phyloP scores from a whole-genome alignment of 768 basidiomycete genomes.

The Kondoa subrosea region DNA sequence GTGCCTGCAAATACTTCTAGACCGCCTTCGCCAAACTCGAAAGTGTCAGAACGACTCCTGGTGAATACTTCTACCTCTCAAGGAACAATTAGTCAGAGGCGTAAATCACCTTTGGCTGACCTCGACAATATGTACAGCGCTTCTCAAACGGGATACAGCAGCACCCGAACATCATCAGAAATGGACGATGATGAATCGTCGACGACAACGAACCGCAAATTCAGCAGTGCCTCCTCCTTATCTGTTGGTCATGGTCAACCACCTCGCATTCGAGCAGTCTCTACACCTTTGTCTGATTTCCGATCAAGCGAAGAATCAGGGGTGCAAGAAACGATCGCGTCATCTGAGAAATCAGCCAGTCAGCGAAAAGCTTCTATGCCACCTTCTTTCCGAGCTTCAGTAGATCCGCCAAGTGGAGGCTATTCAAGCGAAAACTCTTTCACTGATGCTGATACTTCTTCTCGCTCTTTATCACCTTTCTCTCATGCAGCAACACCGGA shows the following conservation, averaged over 20 bases:
- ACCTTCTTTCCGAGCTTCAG: neutral
- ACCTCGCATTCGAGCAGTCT: neutral
- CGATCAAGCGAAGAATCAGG: too few relatives aligned
- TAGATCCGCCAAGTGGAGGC: too few relatives aligned
- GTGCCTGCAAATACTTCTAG: too few relatives aligned
- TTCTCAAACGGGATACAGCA: neutral
- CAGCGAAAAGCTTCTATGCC: too few relatives aligned
- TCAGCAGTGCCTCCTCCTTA: neutral
- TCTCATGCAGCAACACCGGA: neutral
- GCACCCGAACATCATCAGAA: neutral
- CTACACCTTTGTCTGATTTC: neutral
- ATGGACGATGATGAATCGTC: neutral
- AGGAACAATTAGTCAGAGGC: conserved; percentile 53
- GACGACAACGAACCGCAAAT: neutral
- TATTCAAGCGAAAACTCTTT: conserved; percentile 8
- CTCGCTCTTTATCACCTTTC: neutral
- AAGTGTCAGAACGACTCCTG: conserved; percentile 24
- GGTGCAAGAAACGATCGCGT: too few relatives aligned
- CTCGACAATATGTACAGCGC: neutral
- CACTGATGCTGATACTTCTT: conserved; percentile 17
- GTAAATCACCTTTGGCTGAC: conserved; percentile 41
- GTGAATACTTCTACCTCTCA: conserved; percentile 47
- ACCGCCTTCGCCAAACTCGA: too few relatives aligned
- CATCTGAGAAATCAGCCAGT: too few relatives aligned
- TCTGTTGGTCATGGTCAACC: neutral